Percentiles rank a stretch among this genome's conserved stretches.
phyloP scores from a whole-genome alignment of 768 basidiomycete species.

The Rhodotorula graminis region DNA sequence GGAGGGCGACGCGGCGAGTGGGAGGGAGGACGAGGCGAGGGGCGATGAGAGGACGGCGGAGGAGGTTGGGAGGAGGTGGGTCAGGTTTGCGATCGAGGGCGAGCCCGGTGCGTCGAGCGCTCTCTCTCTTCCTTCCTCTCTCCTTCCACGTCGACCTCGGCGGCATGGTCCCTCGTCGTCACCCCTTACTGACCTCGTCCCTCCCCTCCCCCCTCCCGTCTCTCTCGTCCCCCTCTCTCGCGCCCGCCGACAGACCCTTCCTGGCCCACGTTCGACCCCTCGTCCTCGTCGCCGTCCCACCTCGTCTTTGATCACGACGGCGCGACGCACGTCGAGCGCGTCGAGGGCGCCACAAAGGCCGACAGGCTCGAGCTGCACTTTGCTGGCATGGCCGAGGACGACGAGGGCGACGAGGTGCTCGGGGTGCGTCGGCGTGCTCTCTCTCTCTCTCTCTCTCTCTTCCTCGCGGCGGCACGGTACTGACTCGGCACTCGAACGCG shows the following conservation, averaged over 20 bases:
- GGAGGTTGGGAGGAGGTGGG: slow-evolving; percentile 17
- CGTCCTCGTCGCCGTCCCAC: background rate
- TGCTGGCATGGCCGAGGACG: background rate
- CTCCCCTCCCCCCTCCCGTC: too few species aligned
- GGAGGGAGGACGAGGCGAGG: background rate
- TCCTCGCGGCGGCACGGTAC: background rate
- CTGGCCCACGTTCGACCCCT: slow-evolving; percentile 15
- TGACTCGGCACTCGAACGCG: background rate
- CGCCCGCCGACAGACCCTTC: background rate
- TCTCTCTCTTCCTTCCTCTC: too few species aligned
- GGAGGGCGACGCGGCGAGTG: background rate
- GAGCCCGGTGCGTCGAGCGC: slow-evolving; percentile 19
- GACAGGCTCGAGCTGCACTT: slow-evolving; percentile 14
- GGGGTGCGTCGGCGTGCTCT: slow-evolving; percentile 3
- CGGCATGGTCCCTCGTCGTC: background rate
- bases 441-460: background rate
- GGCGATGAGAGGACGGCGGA: slow-evolving; percentile 2
- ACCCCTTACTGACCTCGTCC: background rate
- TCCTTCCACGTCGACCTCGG: too few species aligned
- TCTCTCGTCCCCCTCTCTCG: too few species aligned
- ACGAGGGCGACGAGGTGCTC: slow-evolving; percentile 9
- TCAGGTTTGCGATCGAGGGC: slow-evolving; percentile 12
- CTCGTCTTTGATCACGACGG: slow-evolving; percentile 22
- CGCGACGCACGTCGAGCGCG: background rate
- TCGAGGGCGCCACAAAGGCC: slow-evolving; percentile 1